Conservation (phyloP, 352 stramenopile species). For the Phytopythium boreale region DNA sequence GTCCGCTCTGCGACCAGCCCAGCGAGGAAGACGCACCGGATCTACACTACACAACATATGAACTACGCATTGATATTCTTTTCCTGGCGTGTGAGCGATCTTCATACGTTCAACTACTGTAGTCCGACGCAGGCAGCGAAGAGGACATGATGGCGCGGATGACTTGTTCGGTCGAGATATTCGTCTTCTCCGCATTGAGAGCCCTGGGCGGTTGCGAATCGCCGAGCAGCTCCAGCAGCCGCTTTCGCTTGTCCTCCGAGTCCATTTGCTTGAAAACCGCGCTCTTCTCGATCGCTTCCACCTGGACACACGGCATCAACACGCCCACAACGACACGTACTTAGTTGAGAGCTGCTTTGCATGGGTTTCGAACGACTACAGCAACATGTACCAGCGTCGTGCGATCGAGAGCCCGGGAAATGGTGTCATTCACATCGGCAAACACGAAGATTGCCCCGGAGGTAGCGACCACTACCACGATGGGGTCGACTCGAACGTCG, state of each 20-base stretch:
- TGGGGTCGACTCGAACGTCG: conserved; percentile 19
- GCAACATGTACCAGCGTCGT: conserved; percentile 35
- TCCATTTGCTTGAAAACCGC: conserved; percentile 30
- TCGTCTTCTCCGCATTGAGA: not conserved
- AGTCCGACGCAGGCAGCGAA: conserved; percentile 12
- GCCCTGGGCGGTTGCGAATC: conserved; percentile 11
- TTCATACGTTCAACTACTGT: not conserved
- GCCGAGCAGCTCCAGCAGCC: conserved; percentile 33
- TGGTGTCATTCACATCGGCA: conserved; percentile 35
- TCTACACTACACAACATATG: conserved; percentile 8
- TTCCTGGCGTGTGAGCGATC: not conserved
- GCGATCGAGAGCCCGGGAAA: conserved; percentile 37
- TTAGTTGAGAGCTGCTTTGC: no score
- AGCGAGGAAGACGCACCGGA: not conserved
- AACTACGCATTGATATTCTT: conserved; percentile 29
- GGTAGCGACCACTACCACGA: conserved; percentile 62
- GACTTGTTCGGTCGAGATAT: conserved; percentile 22
- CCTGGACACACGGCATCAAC: conserved; percentile 12
- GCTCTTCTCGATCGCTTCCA: conserved; percentile 35
- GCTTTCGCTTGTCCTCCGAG: conserved; percentile 37
- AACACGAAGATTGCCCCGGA: conserved; percentile 67
- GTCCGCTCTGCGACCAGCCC: not conserved
- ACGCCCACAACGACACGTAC: not conserved
- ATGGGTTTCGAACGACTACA: no score
- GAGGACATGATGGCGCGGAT: conserved; percentile 20